phyloP scores from a whole-genome alignment of 768 basidiomycete species.

The Hericium rajendrae region DNA sequence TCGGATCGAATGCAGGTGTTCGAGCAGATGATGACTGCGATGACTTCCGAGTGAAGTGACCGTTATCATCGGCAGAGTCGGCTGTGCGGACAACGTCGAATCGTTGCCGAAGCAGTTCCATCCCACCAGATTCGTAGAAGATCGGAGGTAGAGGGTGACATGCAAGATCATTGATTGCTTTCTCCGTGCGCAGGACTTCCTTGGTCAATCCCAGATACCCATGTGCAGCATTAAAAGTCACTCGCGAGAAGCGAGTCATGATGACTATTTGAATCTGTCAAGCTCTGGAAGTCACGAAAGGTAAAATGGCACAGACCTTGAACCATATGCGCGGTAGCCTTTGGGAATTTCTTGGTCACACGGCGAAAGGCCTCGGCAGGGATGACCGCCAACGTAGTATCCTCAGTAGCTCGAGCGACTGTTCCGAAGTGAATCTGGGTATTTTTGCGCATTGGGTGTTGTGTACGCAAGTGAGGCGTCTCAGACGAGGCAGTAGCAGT shows the following conservation, averaged over 20 bases:
- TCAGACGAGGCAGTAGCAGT: not conserved
- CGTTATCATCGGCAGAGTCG: conserved; percentile 33
- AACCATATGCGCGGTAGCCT: conserved; percentile 93
- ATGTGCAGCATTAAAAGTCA: conserved; percentile 96
- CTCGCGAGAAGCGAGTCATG: conserved; percentile 89
- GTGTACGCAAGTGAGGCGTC: not conserved
- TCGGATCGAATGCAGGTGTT: conserved; percentile 1
- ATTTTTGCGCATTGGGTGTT: not conserved
- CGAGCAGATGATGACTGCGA: conserved; percentile 13
- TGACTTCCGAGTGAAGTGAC: conserved; percentile 38
- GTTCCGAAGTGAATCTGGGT: conserved; percentile 51
- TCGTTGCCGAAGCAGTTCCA: conserved; percentile 83
- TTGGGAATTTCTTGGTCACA: conserved; percentile 92
- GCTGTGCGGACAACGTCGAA: conserved; percentile 48
- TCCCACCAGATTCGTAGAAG: conserved; percentile 89
- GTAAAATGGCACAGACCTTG: conserved; percentile 47
- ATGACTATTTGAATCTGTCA: conserved; percentile 47
- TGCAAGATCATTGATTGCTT: conserved; percentile 94
- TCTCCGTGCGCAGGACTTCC: conserved; percentile 93
- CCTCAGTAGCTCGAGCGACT: conserved; percentile 88
- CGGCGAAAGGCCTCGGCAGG: conserved; percentile 95
- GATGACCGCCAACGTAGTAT: conserved; percentile 96
- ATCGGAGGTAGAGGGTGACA: conserved; percentile 86
- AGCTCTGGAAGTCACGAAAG: not conserved
- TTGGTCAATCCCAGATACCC: conserved; percentile 91